A percentile compares a stretch with the other conserved stretches of the same genome.
phyloP scores from a whole-genome alignment of 257 asterid species.

The Catharanthus roseus region DNA sequence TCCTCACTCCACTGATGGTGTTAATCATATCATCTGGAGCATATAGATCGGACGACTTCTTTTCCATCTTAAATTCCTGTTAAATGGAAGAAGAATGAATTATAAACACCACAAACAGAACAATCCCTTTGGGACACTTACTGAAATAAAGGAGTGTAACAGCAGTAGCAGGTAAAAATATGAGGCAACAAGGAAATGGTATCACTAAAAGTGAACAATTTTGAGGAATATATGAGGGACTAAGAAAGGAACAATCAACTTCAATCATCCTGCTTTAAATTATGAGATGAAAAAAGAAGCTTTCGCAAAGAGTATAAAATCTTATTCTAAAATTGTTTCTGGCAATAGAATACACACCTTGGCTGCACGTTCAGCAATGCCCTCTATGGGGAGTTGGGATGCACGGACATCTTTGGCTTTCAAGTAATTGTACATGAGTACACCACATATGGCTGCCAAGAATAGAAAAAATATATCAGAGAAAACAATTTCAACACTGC shows the following conservation, averaged over 20 bases:
- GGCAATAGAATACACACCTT: conserved; percentile 32
- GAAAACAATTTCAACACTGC: neutral
- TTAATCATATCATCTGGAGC: conserved; percentile 31
- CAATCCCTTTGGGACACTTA: neutral
- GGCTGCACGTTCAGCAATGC: conserved; percentile 44
- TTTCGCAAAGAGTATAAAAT: neutral
- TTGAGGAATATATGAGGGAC: neutral
- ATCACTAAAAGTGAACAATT: neutral
- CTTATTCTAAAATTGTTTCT: neutral
- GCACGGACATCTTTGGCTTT: conserved; percentile 56
- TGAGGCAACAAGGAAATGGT: neutral
- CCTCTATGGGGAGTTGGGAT: conserved; percentile 41
- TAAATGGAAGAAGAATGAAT: neutral
- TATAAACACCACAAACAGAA: neutral
- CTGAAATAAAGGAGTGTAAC: neutral
- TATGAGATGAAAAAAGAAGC: neutral
- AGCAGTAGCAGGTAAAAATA: neutral
- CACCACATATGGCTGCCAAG: conserved; percentile 85
- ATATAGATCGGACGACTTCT: conserved; percentile 65
- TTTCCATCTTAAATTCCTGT: conserved; percentile 68
- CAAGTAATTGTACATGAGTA: conserved; percentile 62
- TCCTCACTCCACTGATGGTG: neutral
- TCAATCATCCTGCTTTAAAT: neutral
- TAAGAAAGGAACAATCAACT: neutral
- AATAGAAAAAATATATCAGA: neutral